Base-by-base conservation (phyloP, 148 eudicot species). In the Nepenthes gracilis region DNA sequence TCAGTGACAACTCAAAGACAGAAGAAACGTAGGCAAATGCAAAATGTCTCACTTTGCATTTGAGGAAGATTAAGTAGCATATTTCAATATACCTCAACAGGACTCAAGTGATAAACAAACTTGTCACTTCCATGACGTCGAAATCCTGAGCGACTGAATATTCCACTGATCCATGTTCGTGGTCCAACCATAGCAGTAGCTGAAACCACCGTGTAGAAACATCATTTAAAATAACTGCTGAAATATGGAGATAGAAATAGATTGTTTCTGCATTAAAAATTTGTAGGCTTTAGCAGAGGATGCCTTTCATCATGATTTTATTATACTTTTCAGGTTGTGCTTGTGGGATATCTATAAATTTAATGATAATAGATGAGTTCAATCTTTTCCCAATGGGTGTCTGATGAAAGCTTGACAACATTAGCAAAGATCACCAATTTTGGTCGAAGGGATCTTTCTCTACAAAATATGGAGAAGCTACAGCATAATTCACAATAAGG, bases 171-270 rank as follows among this genome's bases (percentile, higher is more conserved):
- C 96, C 96, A 93, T 77, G 99, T 67, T 73, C 89, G 82, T 67
- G 95, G 67, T 76, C 91, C 99, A 81, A 88, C 87, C 96, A 93
- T 88, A 81, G 96, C 95, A 82, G 67, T 84, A 79, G 81, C 99
- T 93, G 73, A 53, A 85, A 67, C 69, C 74, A 77, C 34, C 47
- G 67, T 69, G 55, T 13, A 23, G 23, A 23, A 40, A 55, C 59
- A 73, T 67, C 36, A 57, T 64, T 73, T 9, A 49, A 54, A 37
- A 79, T 48, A 47, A 50, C n/a, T 59, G 14, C 7, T 4, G 48
- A 13, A 45, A 72, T 6, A 52, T 52, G 32, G 32, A 14, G 8
- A 52, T 8, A 40, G 8, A 3, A 3, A 40, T 40, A 40, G 6
- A 40, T 40, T 40, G 45, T 40, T 40, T 40, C 8, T 4, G 6